phyloP scores from a whole-genome alignment of 305 asterid genomes.

The Fraxinus velutina region DNA sequence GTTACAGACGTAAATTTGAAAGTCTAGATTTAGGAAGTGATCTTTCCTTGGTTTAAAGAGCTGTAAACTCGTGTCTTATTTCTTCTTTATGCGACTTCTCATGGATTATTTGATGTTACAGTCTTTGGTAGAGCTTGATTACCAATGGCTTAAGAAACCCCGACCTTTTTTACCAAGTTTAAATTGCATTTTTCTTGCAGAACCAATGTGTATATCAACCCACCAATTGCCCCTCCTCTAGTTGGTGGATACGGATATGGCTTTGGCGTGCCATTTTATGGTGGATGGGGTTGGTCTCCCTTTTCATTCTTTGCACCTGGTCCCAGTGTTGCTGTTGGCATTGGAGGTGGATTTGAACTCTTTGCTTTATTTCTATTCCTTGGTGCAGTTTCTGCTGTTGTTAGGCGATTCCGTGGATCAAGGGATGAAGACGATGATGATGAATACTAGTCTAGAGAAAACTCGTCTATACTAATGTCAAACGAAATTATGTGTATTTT shows the following conservation, averaged over 20 bases:
- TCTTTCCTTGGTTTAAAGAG: background rate
- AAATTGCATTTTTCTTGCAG: slow-evolving; percentile 35
- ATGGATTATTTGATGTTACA: background rate
- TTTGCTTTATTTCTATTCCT: slow-evolving; percentile 53
- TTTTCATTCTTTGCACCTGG: slow-evolving; percentile 67
- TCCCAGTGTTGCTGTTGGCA: slow-evolving; percentile 56
- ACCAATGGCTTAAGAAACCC: background rate
- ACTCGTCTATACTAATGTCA: background rate
- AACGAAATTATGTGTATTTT: background rate
- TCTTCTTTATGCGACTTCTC: background rate
- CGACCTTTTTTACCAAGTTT: background rate
- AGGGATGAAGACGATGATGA: slow-evolving; percentile 28
- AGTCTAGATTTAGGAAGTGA: background rate
- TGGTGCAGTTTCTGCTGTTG: slow-evolving; percentile 63
- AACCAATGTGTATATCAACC: slow-evolving; percentile 75
- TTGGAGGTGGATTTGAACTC: slow-evolving; percentile 84
- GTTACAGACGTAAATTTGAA: background rate
- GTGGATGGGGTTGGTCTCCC: slow-evolving; percentile 98
- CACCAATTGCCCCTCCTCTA: slow-evolving; percentile 87
- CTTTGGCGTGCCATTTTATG: slow-evolving; percentile 21
- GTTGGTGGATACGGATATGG: slow-evolving; percentile 82
- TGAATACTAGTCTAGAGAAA: slow-evolving; percentile 25
- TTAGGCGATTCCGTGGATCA: slow-evolving; percentile 41
- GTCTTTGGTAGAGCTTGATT: background rate
- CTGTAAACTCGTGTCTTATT: background rate